Evolutionary conservation across 352 stramenopile genomes (phyloP).

Genomic region (Globisporangium spinosum): DNA sequence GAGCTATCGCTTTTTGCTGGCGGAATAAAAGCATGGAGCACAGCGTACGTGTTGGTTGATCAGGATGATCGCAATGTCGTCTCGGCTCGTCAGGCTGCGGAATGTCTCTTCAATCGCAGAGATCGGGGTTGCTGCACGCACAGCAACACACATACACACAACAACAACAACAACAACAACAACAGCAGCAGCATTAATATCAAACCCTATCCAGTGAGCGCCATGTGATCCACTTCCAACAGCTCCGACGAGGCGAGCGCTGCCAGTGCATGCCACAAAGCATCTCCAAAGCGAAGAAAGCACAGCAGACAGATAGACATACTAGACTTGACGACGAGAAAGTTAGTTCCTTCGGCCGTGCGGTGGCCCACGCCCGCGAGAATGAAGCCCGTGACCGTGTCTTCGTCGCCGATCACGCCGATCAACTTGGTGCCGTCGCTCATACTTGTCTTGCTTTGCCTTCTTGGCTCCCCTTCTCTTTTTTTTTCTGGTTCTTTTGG

Average conservation of each 20-base stretch:
- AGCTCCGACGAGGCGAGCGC: not conserved
- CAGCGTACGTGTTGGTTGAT: conserved; percentile 96
- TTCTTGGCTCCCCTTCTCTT: conserved; percentile 5
- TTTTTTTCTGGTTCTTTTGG: conserved; percentile 2
- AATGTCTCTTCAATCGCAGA: conserved; percentile 92
- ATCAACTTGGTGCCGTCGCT: conserved; percentile 85
- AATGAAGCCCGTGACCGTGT: conserved; percentile 98
- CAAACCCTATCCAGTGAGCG: not conserved
- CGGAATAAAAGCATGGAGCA: not conserved
- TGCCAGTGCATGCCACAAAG: not conserved
- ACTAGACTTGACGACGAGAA: conserved; percentile 95
- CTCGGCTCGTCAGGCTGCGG: conserved; percentile 87
- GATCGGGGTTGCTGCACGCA: conserved; percentile 70
- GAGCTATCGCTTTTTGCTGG: not conserved
- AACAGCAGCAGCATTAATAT: not conserved
- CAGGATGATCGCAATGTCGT: conserved; percentile 98
- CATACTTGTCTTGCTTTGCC: conserved; percentile 25
- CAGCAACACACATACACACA: conserved; percentile 3
- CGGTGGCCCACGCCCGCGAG: conserved; percentile 95
- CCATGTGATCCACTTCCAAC: not conserved
- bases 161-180: not conserved
- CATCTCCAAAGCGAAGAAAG: not conserved
- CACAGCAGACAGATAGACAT: conserved; percentile 23
- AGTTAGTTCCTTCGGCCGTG: conserved; percentile 94
- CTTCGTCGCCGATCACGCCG: conserved; percentile 90